These are phyloP conservation scores for Hymenochaete sp. DNA, from an alignment of 1,284 basidiomycete genomes.

Conservation along the genomic window DNA sequence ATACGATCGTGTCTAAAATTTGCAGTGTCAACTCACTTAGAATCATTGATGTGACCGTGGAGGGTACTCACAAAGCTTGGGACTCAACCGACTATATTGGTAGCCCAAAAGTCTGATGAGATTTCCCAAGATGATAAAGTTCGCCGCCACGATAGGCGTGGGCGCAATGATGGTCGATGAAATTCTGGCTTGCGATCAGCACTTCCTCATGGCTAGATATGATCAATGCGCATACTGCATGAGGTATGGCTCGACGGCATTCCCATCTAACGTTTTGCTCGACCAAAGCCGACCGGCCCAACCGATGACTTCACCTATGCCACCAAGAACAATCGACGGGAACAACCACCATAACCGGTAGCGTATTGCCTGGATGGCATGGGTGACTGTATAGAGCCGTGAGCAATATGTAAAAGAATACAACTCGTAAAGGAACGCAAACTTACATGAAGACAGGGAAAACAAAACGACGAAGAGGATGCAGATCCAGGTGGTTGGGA, in stretches of 20 bases:
- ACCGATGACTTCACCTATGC: constrained; percentile 32
- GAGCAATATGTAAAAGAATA: not conserved
- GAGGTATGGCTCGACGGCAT: constrained; percentile 28
- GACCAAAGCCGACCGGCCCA: constrained; percentile 34
- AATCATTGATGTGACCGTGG: not conserved
- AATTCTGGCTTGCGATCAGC: constrained; percentile 26
- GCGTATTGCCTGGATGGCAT: constrained; percentile 27
- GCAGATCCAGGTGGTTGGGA: constrained; percentile 27
- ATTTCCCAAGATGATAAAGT: constrained; percentile 40
- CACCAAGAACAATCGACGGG: constrained; percentile 29
- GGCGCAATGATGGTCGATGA: constrained; percentile 36
- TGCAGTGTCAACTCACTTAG: not conserved
- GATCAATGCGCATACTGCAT: constrained; percentile 33
- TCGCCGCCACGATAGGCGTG: constrained; percentile 40
- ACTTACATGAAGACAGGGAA: constrained; percentile 10
- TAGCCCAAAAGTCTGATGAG: constrained; percentile 35
- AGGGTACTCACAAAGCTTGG: constrained; percentile 23
- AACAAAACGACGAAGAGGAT: constrained; percentile 20
- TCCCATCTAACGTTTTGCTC: constrained; percentile 21
- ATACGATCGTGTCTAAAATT: constrained; percentile 30
- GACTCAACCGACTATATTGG: constrained; percentile 32
- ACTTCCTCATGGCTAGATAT: not conserved
- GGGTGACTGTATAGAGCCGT: constrained; percentile 25
- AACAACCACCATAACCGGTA: constrained; percentile 34
- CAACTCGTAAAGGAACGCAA: not conserved